These are phyloP conservation scores for Sutorius eximius DNA, from an alignment of 1,284 basidiomycete genomes.

Conservation along the genomic window DNA sequence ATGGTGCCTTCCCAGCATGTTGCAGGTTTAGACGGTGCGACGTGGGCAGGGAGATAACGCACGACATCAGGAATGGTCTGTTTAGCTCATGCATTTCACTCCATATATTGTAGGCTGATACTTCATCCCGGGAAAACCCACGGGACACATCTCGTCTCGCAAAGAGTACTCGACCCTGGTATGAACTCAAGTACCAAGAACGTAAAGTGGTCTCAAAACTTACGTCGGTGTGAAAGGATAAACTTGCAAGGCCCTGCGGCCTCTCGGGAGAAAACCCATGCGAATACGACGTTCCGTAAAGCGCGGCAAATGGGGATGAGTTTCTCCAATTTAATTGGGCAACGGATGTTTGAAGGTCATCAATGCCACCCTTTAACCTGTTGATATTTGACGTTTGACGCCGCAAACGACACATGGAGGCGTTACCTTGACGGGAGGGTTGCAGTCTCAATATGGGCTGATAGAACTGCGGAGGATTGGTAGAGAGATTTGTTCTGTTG, in stretches of 20 bases:
- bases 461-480: conserved; percentile 62
- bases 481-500: conserved; percentile 46
- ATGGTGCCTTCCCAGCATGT: conserved; percentile 37
- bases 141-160: conserved; percentile 54
- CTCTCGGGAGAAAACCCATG: conserved; percentile 21
- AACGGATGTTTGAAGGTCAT: conserved; percentile 50
- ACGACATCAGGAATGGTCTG: conserved; percentile 40
- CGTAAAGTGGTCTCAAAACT: conserved; percentile 3
- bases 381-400: not conserved
- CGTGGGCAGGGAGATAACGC: conserved; percentile 1
- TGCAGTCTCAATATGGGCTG: conserved; percentile 63
- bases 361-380: conserved; percentile 41
- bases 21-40: not conserved
- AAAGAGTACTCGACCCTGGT: conserved; percentile 31
- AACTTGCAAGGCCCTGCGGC: conserved; percentile 41
- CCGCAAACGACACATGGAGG: conserved; percentile 4
- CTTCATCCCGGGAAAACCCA: conserved; percentile 47
- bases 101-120: conserved; percentile 42
- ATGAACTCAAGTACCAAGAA: conserved; percentile 1
- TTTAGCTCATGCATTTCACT: conserved; percentile 29
- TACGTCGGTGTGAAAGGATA: conserved; percentile 40
- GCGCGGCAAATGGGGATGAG: conserved; percentile 54
- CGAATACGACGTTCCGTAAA: conserved; percentile 56
- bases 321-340: conserved; percentile 55
- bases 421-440: conserved; percentile 66